Percentiles rank a stretch among this genome's conserved stretches.
Conservation (phyloP, 176 grass and related monocot genomes). For the Dendrocalamus sinicus region DNA sequence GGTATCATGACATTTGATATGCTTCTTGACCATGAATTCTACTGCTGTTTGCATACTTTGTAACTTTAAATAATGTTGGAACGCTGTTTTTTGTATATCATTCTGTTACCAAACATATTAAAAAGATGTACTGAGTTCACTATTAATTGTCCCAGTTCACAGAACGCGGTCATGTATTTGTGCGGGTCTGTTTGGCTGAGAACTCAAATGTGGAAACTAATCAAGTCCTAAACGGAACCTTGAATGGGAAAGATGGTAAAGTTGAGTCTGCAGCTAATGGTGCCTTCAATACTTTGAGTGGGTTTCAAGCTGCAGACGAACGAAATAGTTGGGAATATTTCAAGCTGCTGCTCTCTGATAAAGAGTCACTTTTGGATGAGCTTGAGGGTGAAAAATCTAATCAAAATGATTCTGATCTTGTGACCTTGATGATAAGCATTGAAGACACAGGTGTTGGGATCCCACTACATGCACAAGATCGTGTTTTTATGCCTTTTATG, state of each 20-base stretch:
- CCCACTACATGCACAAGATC: slow-evolving; percentile 80
- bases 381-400: slow-evolving; percentile 38
- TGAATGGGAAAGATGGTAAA: slow-evolving; percentile 57
- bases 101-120: background rate
- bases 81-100: background rate
- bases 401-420: slow-evolving; percentile 41
- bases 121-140: slow-evolving; percentile 32
- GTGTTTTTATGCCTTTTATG: slow-evolving; percentile 95
- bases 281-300: slow-evolving; percentile 83
- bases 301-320: slow-evolving; percentile 80
- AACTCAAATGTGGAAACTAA: slow-evolving; percentile 47
- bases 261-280: slow-evolving; percentile 46
- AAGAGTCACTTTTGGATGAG: slow-evolving; percentile 33
- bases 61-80: background rate
- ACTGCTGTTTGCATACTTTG: background rate
- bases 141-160: slow-evolving; percentile 72
- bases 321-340: slow-evolving; percentile 84
- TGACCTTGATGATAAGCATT: slow-evolving; percentile 72
- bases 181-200: slow-evolving; percentile 73
- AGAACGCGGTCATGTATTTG: slow-evolving; percentile 89
- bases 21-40: background rate
- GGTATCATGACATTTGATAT: slow-evolving; percentile 25
- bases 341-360: slow-evolving; percentile 72
- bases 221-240: slow-evolving; percentile 42
- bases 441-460: slow-evolving; percentile 97